A percentile compares a stretch with the other conserved stretches of the same genome.
phyloP scores from a whole-genome alignment of 2,329 filamentous ascomycete genomes.

The Cytospora leucostoma region DNA sequence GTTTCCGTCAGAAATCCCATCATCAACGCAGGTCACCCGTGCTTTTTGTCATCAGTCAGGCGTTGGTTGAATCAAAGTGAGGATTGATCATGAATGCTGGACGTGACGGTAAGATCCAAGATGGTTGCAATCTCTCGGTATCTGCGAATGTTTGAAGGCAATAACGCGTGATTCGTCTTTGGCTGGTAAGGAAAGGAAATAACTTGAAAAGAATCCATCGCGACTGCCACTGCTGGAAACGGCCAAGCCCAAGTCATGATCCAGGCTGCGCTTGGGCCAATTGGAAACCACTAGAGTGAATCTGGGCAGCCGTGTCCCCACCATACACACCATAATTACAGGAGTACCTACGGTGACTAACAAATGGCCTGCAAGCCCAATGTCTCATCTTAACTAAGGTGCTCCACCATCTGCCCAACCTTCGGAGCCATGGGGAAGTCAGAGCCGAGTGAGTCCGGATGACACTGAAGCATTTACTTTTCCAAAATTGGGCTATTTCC shows the following conservation, averaged over 20 bases:
- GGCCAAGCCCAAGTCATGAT: constrained; percentile 11
- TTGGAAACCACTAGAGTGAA: constrained; percentile 7
- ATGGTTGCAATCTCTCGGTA: constrained; percentile 3
- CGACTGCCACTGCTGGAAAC: constrained; percentile 21
- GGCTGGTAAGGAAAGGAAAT: constrained; percentile 18
- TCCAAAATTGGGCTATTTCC: not conserved
- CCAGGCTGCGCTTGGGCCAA: constrained; percentile 19
- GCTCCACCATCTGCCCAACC: not conserved
- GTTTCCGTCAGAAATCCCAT: constrained; percentile 9
- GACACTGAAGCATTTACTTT: not conserved
- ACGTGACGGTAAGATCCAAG: not conserved
- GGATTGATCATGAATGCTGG: not conserved
- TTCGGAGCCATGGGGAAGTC: not conserved
- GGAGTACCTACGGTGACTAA: not conserved
- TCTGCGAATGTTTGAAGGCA: constrained; percentile 1
- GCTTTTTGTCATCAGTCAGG: constrained; percentile 3
- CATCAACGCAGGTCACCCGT: constrained; percentile 15
- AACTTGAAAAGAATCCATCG: constrained; percentile 20
- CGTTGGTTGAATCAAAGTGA: not conserved
- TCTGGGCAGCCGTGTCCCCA: not conserved
- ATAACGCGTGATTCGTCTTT: constrained; percentile 9
- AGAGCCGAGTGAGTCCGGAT: not conserved
- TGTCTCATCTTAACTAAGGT: not conserved
- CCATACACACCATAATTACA: not conserved
- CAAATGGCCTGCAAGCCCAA: not conserved